Base-by-base conservation (phyloP, 2,329 filamentous ascomycete species). In the Alternaria arbusti region DNA sequence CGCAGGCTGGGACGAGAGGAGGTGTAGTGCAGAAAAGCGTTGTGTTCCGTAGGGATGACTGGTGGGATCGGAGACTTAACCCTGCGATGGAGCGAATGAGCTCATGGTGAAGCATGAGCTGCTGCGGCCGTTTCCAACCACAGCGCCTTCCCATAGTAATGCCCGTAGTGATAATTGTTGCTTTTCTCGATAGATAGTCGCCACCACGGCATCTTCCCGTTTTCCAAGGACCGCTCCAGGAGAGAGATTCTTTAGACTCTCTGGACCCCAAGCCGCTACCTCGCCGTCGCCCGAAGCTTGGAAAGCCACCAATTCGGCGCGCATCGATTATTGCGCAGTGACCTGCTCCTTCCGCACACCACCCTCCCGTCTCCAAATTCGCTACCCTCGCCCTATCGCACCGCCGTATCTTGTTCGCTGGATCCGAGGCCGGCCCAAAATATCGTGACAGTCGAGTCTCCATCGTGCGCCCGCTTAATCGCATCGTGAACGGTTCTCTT, bases 261-360 rank as follows among this genome's bases (percentile, higher is more conserved):
- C 22, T 51, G 52, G 44, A 51, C 28, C 36, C 26, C 36, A 26
- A n/a, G 51, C 32, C 51, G 36, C 26, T 25, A 15, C 43, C 17
- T 44, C 45, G 57, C n/a, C 17, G 51, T 50, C 23, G 17, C 26
- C 50, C 46, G 28, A 44, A 44, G 58, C 26, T 32, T 55, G 23
- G 28, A 54, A 57, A 50, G 54, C 57, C 50, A 58, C 57, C 50
- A 60, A 54, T 55, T 54, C 55, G 60, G 61, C 64, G 64, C 63
- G 69, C 65, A 68, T 61, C 30, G 44, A 56, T 32, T 52, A 12
- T 23, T 32, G 45, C 51, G 51, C 44, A 70, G 66, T 70, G 66
- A 66, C 69, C 69, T 70, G 67, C 68, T 66, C 58, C 63, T 61
- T 70, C 63, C 57, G 59, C 57, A 52, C 55, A 66, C 68, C 64